Conservation (phyloP, 257 asterid species). For the Oldenlandia corymbosa region DNA sequence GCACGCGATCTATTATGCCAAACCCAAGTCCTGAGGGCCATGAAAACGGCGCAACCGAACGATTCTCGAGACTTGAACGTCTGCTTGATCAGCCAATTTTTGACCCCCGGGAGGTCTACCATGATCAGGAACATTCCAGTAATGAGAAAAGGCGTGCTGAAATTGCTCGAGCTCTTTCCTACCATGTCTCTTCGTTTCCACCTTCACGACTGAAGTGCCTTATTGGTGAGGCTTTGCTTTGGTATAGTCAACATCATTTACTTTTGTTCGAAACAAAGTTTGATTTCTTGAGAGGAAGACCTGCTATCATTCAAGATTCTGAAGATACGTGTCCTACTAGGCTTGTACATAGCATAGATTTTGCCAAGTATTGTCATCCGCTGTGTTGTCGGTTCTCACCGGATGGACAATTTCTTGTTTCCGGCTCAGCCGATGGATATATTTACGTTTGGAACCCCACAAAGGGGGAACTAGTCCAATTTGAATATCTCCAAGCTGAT, state of each 20-base stretch:
- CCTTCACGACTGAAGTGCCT: slow-evolving; percentile 95
- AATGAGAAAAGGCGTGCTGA: slow-evolving; percentile 88
- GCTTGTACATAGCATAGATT: slow-evolving; percentile 87
- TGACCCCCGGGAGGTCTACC: slow-evolving; percentile 83
- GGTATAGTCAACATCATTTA: slow-evolving; percentile 96
- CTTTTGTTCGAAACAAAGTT: slow-evolving; percentile 66
- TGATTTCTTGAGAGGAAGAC: slow-evolving; percentile 90
- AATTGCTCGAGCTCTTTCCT: slow-evolving; percentile 84
- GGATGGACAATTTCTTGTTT: slow-evolving; percentile 98
- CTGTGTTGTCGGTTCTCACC: slow-evolving; percentile 90
- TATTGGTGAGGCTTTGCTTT: slow-evolving; percentile 95
- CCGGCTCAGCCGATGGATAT: slow-evolving; percentile 93
- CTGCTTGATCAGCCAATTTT: slow-evolving; percentile 86
- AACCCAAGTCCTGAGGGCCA: slow-evolving; percentile 95
- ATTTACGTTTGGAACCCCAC: no score
- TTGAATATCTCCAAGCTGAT: slow-evolving; percentile 98
- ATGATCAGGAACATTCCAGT: slow-evolving; percentile 80
- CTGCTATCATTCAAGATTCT: slow-evolving; percentile 98
- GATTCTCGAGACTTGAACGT: slow-evolving; percentile 91
- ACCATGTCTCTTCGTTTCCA: slow-evolving; percentile 98
- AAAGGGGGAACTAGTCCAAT: no score
- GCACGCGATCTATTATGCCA: slow-evolving; percentile 94
- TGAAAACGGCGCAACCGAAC: slow-evolving; percentile 98
- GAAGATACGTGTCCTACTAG: slow-evolving; percentile 91
- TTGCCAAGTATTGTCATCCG: slow-evolving; percentile 90